phyloP scores from a whole-genome alignment of 2,329 filamentous ascomycete genomes.

The Alternaria rosae region DNA sequence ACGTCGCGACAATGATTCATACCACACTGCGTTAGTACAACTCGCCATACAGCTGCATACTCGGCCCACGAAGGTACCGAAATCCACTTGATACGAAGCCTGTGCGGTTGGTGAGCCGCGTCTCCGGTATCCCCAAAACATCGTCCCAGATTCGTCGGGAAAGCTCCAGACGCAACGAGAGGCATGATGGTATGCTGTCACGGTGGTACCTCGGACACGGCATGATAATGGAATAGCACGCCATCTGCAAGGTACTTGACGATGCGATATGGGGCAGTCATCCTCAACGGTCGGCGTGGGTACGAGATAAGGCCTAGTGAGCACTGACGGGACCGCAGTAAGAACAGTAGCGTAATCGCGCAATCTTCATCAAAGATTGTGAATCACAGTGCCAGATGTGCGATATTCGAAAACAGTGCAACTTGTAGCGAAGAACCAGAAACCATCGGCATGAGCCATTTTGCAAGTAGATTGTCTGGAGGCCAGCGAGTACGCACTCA shows the following conservation, averaged over 20 bases:
- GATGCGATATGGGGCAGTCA: conserved; percentile 5
- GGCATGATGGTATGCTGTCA: background rate
- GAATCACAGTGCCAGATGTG: background rate
- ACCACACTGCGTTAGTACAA: background rate
- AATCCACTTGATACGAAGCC: background rate
- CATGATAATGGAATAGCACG: conserved; percentile 35
- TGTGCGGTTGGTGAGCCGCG: background rate
- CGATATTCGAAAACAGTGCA: too few species aligned
- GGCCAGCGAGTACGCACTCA: background rate
- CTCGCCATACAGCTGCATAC: background rate
- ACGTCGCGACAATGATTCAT: background rate
- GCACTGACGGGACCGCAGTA: background rate
- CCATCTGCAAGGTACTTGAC: conserved; percentile 30
- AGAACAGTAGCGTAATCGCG: background rate
- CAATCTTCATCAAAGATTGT: background rate
- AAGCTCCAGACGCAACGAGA: background rate
- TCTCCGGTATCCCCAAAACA: background rate
- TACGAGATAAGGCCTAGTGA: background rate
- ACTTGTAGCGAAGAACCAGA: background rate
- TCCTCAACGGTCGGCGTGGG: background rate
- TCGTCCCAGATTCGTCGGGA: background rate
- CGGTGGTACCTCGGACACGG: background rate
- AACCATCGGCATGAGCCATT: background rate
- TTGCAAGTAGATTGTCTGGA: background rate
- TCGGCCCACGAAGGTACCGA: background rate